Percentiles rank a stretch among this genome's conserved stretches.
phyloP scores from a whole-genome alignment of 2,329 filamentous ascomycete genomes.

The Fusarium sp. region DNA sequence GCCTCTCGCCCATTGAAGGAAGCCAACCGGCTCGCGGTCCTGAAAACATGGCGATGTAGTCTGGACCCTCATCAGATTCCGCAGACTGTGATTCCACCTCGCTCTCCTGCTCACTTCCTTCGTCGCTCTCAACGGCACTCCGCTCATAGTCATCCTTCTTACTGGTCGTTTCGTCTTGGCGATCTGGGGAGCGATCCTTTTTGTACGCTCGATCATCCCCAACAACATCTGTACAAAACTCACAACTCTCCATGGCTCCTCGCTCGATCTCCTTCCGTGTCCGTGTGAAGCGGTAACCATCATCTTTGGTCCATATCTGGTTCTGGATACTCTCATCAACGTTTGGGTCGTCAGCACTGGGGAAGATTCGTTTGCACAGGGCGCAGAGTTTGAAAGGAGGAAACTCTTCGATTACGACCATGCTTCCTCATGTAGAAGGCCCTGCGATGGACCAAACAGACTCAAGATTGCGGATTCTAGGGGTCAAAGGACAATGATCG shows the following conservation, averaged over 20 bases:
- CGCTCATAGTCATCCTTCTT: background rate
- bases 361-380: background rate
- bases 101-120: background rate
- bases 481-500: background rate
- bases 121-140: background rate
- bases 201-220: background rate
- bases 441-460: background rate
- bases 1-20: background rate
- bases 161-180: background rate
- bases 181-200: background rate
- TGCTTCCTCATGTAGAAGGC: background rate
- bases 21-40: background rate
- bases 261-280: background rate
- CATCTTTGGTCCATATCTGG: background rate
- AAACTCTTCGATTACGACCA: background rate
- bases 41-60: background rate
- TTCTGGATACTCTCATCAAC: background rate
- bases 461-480: accelerated
- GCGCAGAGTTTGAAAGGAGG: background rate
- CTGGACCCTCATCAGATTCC: background rate
- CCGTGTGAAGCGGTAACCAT: background rate
- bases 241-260: background rate
- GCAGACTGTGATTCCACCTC: background rate
- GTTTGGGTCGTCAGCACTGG: background rate
- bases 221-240: background rate